Percentiles rank a stretch among this genome's conserved stretches.
These are phyloP conservation scores for Carallia pectinifolia DNA, from an alignment of 345 rosid genomes.

Conservation along the genomic window DNA sequence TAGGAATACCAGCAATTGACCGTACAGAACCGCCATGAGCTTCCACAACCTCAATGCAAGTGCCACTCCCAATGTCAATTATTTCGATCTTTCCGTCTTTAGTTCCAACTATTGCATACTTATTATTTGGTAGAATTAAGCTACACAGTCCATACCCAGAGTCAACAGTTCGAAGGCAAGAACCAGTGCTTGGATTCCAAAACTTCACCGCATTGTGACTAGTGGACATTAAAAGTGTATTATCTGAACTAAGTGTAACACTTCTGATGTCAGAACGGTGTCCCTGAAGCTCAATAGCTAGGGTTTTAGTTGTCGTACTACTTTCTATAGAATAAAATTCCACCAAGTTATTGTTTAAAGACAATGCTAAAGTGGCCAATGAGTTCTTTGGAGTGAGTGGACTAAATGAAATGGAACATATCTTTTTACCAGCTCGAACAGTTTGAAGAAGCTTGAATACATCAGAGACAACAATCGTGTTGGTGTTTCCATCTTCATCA, in stretches of 20 bases:
- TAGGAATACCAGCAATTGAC: slow-evolving; percentile 72
- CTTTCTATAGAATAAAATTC: slow-evolving; percentile 77
- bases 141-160: slow-evolving; percentile 96
- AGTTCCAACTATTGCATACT: slow-evolving; percentile 91
- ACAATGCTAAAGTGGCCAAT: slow-evolving; percentile 70
- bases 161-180: slow-evolving; percentile 84
- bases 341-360: slow-evolving; percentile 80
- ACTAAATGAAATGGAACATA: slow-evolving; percentile 77
- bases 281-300: slow-evolving; percentile 83
- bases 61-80: slow-evolving; percentile 83
- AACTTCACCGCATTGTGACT: slow-evolving; percentile 88
- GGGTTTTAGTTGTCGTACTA: slow-evolving; percentile 43
- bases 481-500: slow-evolving; percentile 36
- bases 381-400: slow-evolving; percentile 58
- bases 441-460: slow-evolving; percentile 79
- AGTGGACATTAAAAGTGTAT: slow-evolving; percentile 85
- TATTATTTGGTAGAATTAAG: slow-evolving; percentile 72
- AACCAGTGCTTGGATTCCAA: slow-evolving; percentile 97
- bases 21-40: slow-evolving; percentile 87
- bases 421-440: slow-evolving; percentile 73
- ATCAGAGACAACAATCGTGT: slow-evolving; percentile 53
- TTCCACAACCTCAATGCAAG: slow-evolving; percentile 63
- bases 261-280: slow-evolving; percentile 96
- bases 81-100: slow-evolving; percentile 78
- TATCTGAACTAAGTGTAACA: slow-evolving; percentile 82